Evolutionary conservation across 108 stramenopile species (phyloP).

Genomic region (Cylindrotheca closterium): DNA sequence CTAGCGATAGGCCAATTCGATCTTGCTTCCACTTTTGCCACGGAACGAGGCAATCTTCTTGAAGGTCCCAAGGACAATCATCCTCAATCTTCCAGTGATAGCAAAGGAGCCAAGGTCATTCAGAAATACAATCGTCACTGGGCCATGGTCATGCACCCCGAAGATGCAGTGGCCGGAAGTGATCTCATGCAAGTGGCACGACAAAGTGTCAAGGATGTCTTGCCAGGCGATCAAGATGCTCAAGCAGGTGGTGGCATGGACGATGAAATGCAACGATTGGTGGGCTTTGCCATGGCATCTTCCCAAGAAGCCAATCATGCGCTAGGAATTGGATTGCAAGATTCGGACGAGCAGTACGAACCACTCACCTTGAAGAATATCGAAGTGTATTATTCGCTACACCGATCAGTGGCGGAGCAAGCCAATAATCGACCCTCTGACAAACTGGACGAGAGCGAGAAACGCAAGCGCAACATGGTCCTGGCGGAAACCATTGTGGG

Average conservation of each 20-base stretch:
- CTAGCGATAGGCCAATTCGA: constrained; percentile 87
- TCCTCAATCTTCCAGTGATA: constrained; percentile 56
- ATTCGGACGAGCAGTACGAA: constrained; percentile 58
- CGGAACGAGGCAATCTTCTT: constrained; percentile 79
- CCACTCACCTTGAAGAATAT: constrained; percentile 66
- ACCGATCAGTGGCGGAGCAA: background rate
- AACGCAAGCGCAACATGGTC: constrained; percentile 37
- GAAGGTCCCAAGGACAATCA: constrained; percentile 66
- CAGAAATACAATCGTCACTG: constrained; percentile 89
- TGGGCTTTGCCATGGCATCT: constrained; percentile 70
- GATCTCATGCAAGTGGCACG: constrained; percentile 61
- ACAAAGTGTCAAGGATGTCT: constrained; percentile 42
- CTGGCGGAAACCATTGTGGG: constrained; percentile 56
- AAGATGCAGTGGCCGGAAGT: constrained; percentile 71
- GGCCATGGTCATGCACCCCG: constrained; percentile 84
- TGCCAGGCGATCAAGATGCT: constrained; percentile 65
- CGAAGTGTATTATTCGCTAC: constrained; percentile 64
- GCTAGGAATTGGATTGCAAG: constrained; percentile 50
- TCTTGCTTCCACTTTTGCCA: constrained; percentile 76
- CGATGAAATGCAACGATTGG: constrained; percentile 68
- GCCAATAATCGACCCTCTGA: background rate
- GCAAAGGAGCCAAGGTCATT: constrained; percentile 67
- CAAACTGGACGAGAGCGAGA: constrained; percentile 13
- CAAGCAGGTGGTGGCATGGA: constrained; percentile 72
- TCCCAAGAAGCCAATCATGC: constrained; percentile 73